Evolutionary conservation across 2,329 filamentous ascomycete genomes (phyloP).

Genomic region (Parafenestella ontariensis): DNA sequence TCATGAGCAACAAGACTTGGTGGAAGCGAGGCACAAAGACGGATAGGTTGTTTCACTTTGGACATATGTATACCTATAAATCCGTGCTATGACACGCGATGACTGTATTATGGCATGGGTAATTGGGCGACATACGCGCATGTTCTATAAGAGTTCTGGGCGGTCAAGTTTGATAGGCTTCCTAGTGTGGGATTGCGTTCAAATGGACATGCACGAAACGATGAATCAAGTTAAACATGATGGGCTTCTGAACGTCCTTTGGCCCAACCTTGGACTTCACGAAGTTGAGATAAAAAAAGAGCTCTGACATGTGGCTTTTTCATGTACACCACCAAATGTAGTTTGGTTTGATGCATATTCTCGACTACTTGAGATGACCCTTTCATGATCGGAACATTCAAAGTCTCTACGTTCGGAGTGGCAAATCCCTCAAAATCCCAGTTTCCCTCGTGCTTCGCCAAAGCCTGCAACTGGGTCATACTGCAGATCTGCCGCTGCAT

Average conservation of each 20-base stretch:
- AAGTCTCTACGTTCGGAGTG: constrained; percentile 10
- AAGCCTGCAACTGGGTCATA: constrained; percentile 14
- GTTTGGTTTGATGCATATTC: neutral
- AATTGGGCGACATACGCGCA: neutral
- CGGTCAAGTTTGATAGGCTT: neutral
- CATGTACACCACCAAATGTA: neutral
- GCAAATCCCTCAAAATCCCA: constrained; percentile 10
- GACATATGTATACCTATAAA: neutral
- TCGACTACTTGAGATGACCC: neutral
- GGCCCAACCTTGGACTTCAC: neutral
- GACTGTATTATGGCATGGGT: neutral
- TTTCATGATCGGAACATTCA: neutral
- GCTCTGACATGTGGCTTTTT: neutral
- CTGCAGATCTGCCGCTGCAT: constrained; percentile 11
- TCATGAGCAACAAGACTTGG: constrained; percentile 10
- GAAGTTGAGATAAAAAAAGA: neutral
- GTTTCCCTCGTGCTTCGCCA: constrained; percentile 27
- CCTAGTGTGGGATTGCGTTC: neutral
- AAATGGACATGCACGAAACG: neutral
- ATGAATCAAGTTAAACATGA: neutral
- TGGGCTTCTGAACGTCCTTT: neutral
- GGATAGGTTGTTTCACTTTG: no score
- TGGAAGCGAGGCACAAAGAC: neutral
- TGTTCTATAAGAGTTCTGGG: neutral
- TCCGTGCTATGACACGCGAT: neutral